Percentiles rank a stretch among this genome's conserved stretches.
Evolutionary conservation across 768 basidiomycete species (phyloP).

Genomic region (Leccinum imitatum): DNA sequence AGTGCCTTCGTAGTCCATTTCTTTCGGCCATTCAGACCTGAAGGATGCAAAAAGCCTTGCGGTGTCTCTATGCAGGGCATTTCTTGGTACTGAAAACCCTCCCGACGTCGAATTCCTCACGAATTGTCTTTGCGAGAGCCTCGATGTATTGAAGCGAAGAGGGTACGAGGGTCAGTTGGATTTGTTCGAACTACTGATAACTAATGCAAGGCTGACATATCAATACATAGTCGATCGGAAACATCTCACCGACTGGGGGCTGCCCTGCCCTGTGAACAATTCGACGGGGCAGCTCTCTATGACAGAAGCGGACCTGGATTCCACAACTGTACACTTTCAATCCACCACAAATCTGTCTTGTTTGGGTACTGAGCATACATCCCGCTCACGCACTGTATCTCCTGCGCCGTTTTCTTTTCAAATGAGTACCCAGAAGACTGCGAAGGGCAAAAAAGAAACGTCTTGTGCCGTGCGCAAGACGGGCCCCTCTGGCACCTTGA

Average conservation of each 20-base stretch:
- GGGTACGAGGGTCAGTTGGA: slow-evolving; percentile 69
- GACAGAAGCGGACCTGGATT: not conserved
- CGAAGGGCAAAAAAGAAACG: not conserved
- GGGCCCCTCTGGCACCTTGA: not conserved
- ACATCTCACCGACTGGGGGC: slow-evolving; percentile 41
- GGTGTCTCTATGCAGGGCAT: slow-evolving; percentile 68
- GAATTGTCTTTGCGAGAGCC: slow-evolving; percentile 86
- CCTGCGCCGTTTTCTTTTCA: not conserved
- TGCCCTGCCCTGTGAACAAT: slow-evolving; percentile 9
- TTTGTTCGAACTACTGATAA: not conserved
- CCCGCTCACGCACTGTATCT: too few relatives aligned
- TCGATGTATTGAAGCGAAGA: slow-evolving; percentile 73
- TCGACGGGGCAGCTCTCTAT: not conserved
- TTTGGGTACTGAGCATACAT: too few relatives aligned
- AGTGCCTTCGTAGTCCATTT: slow-evolving; percentile 7
- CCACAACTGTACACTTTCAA: not conserved
- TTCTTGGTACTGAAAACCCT: slow-evolving; percentile 72
- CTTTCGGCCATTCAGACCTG: not conserved
- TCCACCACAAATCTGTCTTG: not conserved
- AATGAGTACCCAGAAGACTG: not conserved
- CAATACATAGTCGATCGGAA: slow-evolving; percentile 54
- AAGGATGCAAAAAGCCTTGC: slow-evolving; percentile 58
- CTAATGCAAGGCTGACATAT: slow-evolving; percentile 8
- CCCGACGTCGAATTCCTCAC: slow-evolving; percentile 86
- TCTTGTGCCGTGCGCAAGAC: not conserved